phyloP scores from a whole-genome alignment of 371 early-diverging fungal species.

The Gilbertella persicaria region DNA sequence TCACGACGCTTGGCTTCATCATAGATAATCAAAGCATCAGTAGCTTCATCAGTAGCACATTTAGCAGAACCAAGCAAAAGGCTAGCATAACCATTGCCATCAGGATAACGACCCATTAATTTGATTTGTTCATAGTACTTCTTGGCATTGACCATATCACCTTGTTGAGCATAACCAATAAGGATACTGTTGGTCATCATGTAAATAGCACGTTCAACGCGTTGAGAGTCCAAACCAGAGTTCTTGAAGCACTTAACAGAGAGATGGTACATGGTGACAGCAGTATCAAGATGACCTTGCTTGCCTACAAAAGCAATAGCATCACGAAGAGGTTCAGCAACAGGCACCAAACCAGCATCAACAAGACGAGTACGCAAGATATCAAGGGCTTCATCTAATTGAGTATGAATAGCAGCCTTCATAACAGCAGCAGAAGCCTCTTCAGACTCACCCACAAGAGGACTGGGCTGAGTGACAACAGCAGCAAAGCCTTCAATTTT shows the following conservation, averaged over 20 bases:
- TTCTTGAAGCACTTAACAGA: slow-evolving; percentile 75
- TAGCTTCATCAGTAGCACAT: slow-evolving; percentile 55
- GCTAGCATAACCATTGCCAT: slow-evolving; percentile 54
- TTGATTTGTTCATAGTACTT: slow-evolving; percentile 58
- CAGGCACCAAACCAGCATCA: slow-evolving; percentile 23
- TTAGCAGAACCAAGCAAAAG: slow-evolving; percentile 52
- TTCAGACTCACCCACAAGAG: slow-evolving; percentile 11
- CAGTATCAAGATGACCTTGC: slow-evolving; percentile 36
- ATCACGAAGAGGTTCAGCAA: slow-evolving; percentile 41
- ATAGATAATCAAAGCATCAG: slow-evolving; percentile 58
- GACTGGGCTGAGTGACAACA: background rate
- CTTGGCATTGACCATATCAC: slow-evolving; percentile 58
- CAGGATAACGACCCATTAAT: slow-evolving; percentile 43
- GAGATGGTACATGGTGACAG: slow-evolving; percentile 25
- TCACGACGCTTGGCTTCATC: slow-evolving; percentile 63
- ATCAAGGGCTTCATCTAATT: slow-evolving; percentile 21
- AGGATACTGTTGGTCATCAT: slow-evolving; percentile 55
- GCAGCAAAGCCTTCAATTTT: slow-evolving; percentile 8
- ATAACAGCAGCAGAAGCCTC: slow-evolving; percentile 26
- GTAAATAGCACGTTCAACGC: slow-evolving; percentile 28
- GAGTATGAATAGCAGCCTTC: slow-evolving; percentile 26
- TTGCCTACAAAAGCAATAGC: slow-evolving; percentile 42
- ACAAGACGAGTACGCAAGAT: slow-evolving; percentile 29
- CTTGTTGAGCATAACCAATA: slow-evolving; percentile 58
- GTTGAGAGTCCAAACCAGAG: slow-evolving; percentile 57